Evolutionary conservation across 306 rosid species (phyloP), one percentile per base, ranked within the genome.

Genomic region (Citrullus mucosospermus): DNA sequence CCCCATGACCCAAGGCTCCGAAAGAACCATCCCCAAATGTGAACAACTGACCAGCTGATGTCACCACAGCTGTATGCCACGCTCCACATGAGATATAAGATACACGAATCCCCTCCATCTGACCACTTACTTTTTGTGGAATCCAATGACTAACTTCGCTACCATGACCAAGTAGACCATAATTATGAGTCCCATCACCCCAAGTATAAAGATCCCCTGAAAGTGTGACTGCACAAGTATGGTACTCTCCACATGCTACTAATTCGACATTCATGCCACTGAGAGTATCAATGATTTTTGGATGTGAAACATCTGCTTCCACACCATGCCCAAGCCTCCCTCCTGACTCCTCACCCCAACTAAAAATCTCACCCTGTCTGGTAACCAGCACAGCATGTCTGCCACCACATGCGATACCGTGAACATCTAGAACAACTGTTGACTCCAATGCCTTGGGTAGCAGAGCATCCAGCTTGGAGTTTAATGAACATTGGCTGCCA

Each of bases 11-110:
- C 56, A 95, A 89, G 88, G 96, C 95, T 71, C 97, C 98, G 81
- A 95, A 95, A 58, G 97, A 86, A 81, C 97, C 98, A 82, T 95
- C 98, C n/a, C 98, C 98, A 83, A 91, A 95, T 73, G 98, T 95
- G 84, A 95, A 91, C 85, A 95, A 76, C 87, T 83, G 92, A 57
- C 98, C 97, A 69, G 90, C 83, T 83, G 97, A 92, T 76, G 97
- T 88, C 84, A 89, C 91, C 79, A 84, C 83, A 65, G 97, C 98
- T 53, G 97, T 95, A 86, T 95, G 98, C 97, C 98, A 95, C 57
- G 90, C 90, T 79, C 98, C 98, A 74, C 98, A 95, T 68, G 98
- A 85, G 72, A 95, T 90, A 88, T 87, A 88, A 30, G 93, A 87
- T 77, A 92, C 76, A 62, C 79, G 96, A 75, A 95, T 41, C 28